Percentiles rank a stretch among this genome's conserved stretches.
Evolutionary conservation across 345 rosid species (phyloP).

Genomic region (Euphorbia tirucalli): DNA sequence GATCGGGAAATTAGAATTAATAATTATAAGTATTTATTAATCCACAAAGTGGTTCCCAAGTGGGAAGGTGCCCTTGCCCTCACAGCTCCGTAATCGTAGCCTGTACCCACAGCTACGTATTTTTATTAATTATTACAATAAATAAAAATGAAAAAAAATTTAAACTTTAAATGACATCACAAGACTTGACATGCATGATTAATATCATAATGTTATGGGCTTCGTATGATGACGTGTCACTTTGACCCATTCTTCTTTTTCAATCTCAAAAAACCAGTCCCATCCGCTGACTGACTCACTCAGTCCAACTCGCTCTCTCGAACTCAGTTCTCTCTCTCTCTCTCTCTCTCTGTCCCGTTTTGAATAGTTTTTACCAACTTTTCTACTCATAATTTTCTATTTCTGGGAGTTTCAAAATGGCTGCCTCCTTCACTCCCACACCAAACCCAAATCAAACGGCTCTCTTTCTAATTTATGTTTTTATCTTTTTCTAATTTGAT

Average conservation of each 20-base stretch:
- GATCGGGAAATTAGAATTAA: no score
- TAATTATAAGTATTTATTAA: no score
- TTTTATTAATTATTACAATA: background rate
- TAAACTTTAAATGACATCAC: slow-evolving; percentile 27
- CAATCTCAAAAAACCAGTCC: slow-evolving; percentile 2
- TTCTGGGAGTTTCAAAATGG: background rate
- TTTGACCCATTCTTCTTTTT: slow-evolving; percentile 26
- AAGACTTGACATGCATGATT: slow-evolving; percentile 27
- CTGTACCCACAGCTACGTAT: background rate
- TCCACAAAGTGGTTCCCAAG: background rate
- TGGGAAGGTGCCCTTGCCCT: background rate
- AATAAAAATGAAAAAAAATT: background rate
- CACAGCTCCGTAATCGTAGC: slow-evolving; percentile 5
- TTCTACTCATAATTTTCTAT: background rate
- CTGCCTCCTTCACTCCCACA: slow-evolving; percentile 1
- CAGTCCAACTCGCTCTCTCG: background rate
- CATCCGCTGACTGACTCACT: background rate
- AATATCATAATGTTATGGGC: background rate
- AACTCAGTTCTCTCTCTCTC: background rate
- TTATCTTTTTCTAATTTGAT: background rate
- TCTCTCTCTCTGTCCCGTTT: slow-evolving; percentile 12
- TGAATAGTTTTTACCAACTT: slow-evolving; percentile 1
- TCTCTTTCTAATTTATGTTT: background rate
- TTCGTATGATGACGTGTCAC: slow-evolving; percentile 32
- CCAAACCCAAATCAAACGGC: background rate